These are phyloP conservation scores for Limonium bicolor DNA, from an alignment of 148 eudicot genomes.

Conservation along the genomic window DNA sequence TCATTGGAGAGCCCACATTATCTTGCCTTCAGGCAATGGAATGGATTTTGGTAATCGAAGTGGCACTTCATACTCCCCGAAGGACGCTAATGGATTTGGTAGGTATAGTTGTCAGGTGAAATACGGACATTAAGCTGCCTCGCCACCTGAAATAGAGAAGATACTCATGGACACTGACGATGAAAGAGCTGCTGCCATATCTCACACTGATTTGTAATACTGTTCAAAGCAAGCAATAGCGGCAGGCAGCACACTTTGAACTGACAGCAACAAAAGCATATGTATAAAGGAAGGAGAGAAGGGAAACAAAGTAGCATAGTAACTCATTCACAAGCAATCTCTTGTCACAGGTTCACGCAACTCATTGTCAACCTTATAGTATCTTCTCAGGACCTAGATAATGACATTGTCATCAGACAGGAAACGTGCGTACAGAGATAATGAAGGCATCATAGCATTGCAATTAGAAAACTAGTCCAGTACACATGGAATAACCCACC, in stretches of 20 bases:
- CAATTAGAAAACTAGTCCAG: too few relatives aligned
- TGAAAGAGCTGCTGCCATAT: too few relatives aligned
- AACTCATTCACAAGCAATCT: constrained; percentile 82
- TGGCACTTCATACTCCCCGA: constrained; percentile 64
- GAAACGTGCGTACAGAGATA: too few relatives aligned
- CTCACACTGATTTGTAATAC: too few relatives aligned
- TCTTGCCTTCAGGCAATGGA: constrained; percentile 65
- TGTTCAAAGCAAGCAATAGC: too few relatives aligned
- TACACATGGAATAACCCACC: too few relatives aligned
- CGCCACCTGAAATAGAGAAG: constrained; percentile 43
- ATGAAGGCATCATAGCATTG: too few relatives aligned
- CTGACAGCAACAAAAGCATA: neutral
- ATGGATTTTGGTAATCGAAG: constrained; percentile 69
- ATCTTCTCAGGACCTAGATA: constrained; percentile 53
- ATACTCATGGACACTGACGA: too few relatives aligned
- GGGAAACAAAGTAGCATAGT: constrained; percentile 7
- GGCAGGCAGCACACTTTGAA: too few relatives aligned
- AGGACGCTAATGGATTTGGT: constrained; percentile 43
- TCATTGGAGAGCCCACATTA: constrained; percentile 58
- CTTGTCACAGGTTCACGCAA: constrained; percentile 74
- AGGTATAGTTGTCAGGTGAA: constrained; percentile 53
- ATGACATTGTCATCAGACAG: too few relatives aligned
- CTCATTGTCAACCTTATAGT: constrained; percentile 52
- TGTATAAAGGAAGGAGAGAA: neutral
- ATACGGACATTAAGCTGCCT: constrained; percentile 56